Base-by-base conservation (phyloP, 1,284 basidiomycete species). In the Trametes pubescens region DNA sequence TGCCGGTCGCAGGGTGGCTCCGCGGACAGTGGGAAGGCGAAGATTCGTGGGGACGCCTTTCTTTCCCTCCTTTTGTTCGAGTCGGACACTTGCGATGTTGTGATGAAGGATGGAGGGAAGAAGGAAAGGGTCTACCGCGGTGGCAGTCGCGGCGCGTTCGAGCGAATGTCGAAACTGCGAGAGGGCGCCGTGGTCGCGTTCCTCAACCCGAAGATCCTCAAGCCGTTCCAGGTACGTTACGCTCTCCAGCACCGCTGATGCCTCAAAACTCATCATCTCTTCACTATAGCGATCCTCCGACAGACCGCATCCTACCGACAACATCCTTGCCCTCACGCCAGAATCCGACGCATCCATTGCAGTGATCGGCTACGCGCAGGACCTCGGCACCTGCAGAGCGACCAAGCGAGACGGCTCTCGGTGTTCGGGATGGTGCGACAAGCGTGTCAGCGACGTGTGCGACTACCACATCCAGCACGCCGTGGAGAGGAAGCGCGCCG, bases 101-200 rank as follows among this genome's bases (percentile, higher is more conserved):
- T 91, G 21, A 80, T 78, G 1, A 76, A 76, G 24, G 85, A 84
- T 16, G 79, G 83, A 55, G 74, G 80, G 24, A 81, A 80, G 58
- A 83, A 84, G 48, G 80, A 84, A 71, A 92, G 88, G 71, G 70
- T 89, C 0, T 97, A 95, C 75, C 85, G 84, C 65, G 96, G 96
- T 1, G 96, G 97, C 0, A 96, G 94, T 67, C 86, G 88, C 2
- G 96, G 97, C 7, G 96, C 96, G 0, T 99, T 94, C 73, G 97
- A 99, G 75, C 83, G 85, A 63, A 87, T 94, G 78, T 90, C 92
- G 62, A 94, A 93, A 74, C 79, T 97, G 65, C 87, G 87, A 53
- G 92, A 95, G 66, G 97, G 97, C 1, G 91, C 94, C 51, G 93
- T 99, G 2, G 82, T 99, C 29, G 94, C 95, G 0, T 82, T 99